phyloP scores from a whole-genome alignment of 2,329 filamentous ascomycete genomes.

The Botrytis tulipae region DNA sequence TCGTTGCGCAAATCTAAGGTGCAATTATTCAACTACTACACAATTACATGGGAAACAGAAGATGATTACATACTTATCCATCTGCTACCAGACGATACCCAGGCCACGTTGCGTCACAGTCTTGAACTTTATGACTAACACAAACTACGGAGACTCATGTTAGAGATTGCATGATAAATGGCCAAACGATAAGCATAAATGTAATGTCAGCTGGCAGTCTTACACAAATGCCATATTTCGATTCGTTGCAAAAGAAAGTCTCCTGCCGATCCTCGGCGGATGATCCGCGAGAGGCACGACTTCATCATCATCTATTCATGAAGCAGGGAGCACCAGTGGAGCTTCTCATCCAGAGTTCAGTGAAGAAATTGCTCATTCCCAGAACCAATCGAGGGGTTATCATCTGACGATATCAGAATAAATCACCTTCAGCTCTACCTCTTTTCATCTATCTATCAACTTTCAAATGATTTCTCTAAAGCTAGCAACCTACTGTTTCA shows the following conservation, averaged over 20 bases:
- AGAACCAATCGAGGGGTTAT: background rate
- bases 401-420: background rate
- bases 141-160: background rate
- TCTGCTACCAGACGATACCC: background rate
- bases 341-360: background rate
- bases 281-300: too few species aligned
- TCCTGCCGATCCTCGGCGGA: too few species aligned
- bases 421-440: background rate
- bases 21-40: too few species aligned
- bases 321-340: too few species aligned
- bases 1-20: too few species aligned
- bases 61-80: background rate
- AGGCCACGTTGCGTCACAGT: background rate
- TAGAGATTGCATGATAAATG: background rate
- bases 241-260: background rate
- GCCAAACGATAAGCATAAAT: background rate
- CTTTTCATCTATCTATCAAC: background rate
- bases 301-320: background rate
- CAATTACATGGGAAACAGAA: too few species aligned
- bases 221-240: background rate
- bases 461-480: background rate
- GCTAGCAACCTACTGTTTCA: background rate
- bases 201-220: background rate
- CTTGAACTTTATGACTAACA: background rate
- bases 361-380: background rate